Base-by-base conservation (phyloP, 1,139 yeast genomes). In the Geotrichum europaeum region DNA sequence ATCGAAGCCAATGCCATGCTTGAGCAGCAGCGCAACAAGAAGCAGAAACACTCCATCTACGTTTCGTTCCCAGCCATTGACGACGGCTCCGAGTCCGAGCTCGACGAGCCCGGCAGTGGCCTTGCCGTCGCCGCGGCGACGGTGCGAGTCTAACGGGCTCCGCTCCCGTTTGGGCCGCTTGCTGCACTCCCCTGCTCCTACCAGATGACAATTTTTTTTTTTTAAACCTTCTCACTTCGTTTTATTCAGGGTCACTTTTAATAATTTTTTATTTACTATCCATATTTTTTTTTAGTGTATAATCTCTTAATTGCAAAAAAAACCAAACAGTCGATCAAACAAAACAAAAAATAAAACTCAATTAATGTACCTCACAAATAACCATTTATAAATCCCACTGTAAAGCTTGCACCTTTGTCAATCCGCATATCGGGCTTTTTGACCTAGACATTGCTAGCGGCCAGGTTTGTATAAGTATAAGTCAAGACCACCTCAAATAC, bases 1-100 rank as follows among this genome's bases (percentile, higher is more conserved):
- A 34, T 12, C 40, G 40, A 13, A 12, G 40, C 3, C 12, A 9
- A 9, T 4, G 12, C 40, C 12, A 4, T 34, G 53, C 50, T 24
- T 9, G 56, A 57, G 58, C 56, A 57, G 58, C 56, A 25, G 20
- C 47, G 28, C 18, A 49, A 12, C 30, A 15, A 49, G 20, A 49
- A 24, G 13, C 52, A 34, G 40, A 10, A 13, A 13, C 40, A 34
- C 15, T 22, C 53, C 49, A 32, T 49, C 56, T 64, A 64, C 50
- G 57, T 64, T 54, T 64, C 66, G 7, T 64, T 64, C 47, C 66
- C 66, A 9, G 51, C 65, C n/a, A 63, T 64, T 50, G 62, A 49
- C 51, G 66, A 64, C 51, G 59, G 57, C 34, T 58, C 60, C 4
- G 59, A 61, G 25, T 47, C 36, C 53, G 60, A 62, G 40, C 40